These are phyloP conservation scores for Verbascum thapsus DNA, from an alignment of 257 asterid genomes.

Conservation along the genomic window DNA sequence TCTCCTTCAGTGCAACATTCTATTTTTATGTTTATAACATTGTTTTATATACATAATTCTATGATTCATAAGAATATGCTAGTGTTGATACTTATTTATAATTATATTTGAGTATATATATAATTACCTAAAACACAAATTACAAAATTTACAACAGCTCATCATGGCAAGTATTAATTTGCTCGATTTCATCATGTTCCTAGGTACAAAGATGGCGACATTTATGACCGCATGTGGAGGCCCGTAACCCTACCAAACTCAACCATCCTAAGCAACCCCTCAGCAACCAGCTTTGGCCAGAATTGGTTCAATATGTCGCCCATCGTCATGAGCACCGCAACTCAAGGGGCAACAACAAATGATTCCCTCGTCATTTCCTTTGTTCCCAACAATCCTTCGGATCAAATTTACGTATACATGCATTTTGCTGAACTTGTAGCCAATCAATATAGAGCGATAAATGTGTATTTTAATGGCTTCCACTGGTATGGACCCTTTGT, in stretches of 20 bases:
- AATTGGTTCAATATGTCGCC: background rate
- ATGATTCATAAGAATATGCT: too few species aligned
- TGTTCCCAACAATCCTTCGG: slow-evolving; percentile 2
- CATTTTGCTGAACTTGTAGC: slow-evolving; percentile 37
- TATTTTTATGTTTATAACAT: too few species aligned
- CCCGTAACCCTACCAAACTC: background rate
- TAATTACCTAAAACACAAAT: too few species aligned
- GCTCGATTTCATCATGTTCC: too few species aligned
- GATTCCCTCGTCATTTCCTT: background rate
- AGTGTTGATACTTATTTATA: too few species aligned
- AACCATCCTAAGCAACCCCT: background rate
- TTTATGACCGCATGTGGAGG: slow-evolving; percentile 39
- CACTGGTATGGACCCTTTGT: background rate
- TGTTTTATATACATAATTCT: too few species aligned
- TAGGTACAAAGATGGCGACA: slow-evolving; percentile 36
- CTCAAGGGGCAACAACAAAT: background rate
- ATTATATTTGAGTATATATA: too few species aligned
- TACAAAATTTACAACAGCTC: too few species aligned
- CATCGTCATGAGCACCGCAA: slow-evolving; percentile 33
- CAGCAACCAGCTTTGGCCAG: background rate
- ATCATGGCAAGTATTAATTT: too few species aligned
- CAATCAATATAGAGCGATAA: slow-evolving; percentile 33
- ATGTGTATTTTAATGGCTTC: background rate
- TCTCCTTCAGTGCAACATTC: too few species aligned
- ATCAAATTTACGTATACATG: slow-evolving; percentile 21